Evolutionary conservation across 176 grass and related monocot species (phyloP).

Genomic region (Urochloa ruziziensis): DNA sequence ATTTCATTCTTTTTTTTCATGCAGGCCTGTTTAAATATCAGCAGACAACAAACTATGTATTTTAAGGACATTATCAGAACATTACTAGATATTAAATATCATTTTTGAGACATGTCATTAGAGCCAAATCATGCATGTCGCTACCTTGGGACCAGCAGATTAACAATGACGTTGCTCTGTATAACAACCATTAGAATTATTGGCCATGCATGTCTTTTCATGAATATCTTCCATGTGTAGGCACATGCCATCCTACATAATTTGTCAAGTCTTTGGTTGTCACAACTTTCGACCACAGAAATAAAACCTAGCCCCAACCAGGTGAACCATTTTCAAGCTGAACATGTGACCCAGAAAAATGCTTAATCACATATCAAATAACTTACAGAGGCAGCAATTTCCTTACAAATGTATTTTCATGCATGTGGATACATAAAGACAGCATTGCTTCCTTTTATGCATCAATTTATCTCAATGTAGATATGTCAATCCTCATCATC

Average conservation of each 20-base stretch:
- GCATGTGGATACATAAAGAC: not conserved
- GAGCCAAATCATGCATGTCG: not conserved
- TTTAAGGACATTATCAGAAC: not conserved
- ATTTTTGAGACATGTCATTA: not conserved
- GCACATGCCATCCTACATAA: not conserved
- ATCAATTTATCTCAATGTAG: not conserved
- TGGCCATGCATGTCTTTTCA: not conserved
- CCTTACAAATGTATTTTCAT: not conserved
- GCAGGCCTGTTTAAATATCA: not conserved
- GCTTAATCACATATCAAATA: not conserved
- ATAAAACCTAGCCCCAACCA: not conserved
- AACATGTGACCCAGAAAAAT: not conserved
- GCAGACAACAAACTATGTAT: not conserved
- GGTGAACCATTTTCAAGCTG: no score
- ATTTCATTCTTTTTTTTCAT: not conserved
- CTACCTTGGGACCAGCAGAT: not conserved
- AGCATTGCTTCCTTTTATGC: not conserved
- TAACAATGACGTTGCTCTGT: not conserved
- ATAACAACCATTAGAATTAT: not conserved
- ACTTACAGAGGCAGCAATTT: not conserved
- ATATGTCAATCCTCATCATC: not conserved
- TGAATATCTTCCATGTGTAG: not conserved
- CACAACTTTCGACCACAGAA: not conserved
- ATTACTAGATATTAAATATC: not conserved
- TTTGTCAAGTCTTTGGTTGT: not conserved